phyloP scores from a whole-genome alignment of 805 yeast species.

The Pichia pseudocactophila region DNA sequence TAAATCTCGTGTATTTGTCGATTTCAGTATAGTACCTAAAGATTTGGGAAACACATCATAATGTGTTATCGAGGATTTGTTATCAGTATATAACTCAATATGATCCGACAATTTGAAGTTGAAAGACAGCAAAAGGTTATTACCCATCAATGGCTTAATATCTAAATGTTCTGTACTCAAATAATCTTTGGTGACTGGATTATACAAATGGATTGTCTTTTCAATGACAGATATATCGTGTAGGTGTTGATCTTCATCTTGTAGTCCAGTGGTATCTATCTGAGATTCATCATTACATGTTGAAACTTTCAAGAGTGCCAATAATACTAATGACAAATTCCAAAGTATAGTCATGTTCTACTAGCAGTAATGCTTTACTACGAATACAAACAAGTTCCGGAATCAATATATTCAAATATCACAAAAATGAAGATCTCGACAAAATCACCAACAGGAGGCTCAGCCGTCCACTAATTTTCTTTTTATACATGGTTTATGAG shows the following conservation, averaged over 20 bases:
- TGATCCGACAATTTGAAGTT: slow-evolving; percentile 56
- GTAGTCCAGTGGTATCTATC: not conserved
- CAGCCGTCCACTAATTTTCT: too few species aligned
- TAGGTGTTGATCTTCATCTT: not conserved
- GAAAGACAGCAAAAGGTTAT: slow-evolving; percentile 62
- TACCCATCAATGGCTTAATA: slow-evolving; percentile 65
- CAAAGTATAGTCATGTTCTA: too few species aligned
- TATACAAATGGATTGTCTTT: slow-evolving; percentile 1
- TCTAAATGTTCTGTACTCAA: slow-evolving; percentile 55
- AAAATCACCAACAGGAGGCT: too few species aligned
- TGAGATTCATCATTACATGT: not conserved
- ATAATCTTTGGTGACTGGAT: slow-evolving; percentile 15
- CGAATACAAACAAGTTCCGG: too few species aligned
- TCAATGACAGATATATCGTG: not conserved
- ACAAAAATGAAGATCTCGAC: too few species aligned
- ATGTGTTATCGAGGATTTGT: slow-evolving; percentile 20
- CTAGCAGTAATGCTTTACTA: too few species aligned
- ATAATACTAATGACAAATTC: too few species aligned
- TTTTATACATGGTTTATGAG: too few species aligned
- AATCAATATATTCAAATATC: too few species aligned
- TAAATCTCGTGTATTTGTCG: slow-evolving; percentile 61
- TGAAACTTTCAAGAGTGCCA: too few species aligned
- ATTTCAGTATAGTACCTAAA: slow-evolving; percentile 64
- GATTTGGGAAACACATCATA: slow-evolving; percentile 72
- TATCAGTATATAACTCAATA: slow-evolving; percentile 16